Evolutionary conservation across 139 green algal species (phyloP), one percentile per base, ranked within the genome.

Genomic region (Nannochloris sp.): DNA sequence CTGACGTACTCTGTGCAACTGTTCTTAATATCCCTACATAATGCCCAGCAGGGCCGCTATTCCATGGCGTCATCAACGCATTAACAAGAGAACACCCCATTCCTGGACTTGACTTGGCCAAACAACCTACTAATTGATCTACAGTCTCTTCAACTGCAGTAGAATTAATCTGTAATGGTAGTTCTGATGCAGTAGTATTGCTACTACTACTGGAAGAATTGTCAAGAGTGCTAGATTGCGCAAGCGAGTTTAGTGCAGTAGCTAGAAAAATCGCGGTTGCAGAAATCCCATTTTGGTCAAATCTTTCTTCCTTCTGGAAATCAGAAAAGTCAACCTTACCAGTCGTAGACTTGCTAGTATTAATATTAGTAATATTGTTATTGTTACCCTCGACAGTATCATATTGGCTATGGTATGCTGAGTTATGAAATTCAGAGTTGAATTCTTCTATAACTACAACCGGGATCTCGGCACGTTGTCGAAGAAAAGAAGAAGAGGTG

Each of bases 401-500:
- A 37, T 76, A 69, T 10, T 65, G 47, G 63, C 73, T 86, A 33
- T 84, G 44, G 30, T 72, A 89, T 61, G 71, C 81, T 19, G 70
- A 51, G 37, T 78, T 78, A 3, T 4, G 57, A 34, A 83, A 89
- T 1, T 60, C 35, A 3, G 37, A 4, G 35, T 90, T 76, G 44
- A 83, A 90, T 45, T 91, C 88, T 0, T 73, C 29, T 15, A 95
- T 38, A 19, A 89, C 62, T 9, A 83, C 60, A 0, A 79, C 85
- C 3, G 73, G 58, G 5, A 88, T 37, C 8, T 54, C 56, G 3
- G 74, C 48, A 12, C 80, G 81, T 14, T 76, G 64, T 0, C 82
- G 48, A 35, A 92, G 75, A 68, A 90, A 93, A 6, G 73, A 81
- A 33, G 78, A 79, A 2, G 90, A 73, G 0, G 81, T 86, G 27